Percentiles rank a stretch among this genome's conserved stretches.
phyloP scores from a whole-genome alignment of 225 moss, liverwort and hornwort species.

The Pseudoscleropodium purum region DNA sequence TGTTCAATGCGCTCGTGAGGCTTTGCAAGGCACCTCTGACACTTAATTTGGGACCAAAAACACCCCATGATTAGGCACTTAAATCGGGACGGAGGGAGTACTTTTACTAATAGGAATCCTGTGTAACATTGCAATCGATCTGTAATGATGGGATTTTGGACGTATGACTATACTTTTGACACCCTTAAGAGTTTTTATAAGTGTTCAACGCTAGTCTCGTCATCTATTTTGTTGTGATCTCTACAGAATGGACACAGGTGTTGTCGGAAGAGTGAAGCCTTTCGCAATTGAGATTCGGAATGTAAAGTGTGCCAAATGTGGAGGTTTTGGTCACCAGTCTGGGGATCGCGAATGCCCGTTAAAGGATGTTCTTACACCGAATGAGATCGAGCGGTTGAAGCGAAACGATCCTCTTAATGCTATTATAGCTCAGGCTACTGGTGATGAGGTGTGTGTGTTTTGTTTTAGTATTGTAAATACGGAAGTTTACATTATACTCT shows the following conservation, averaged over 20 bases:
- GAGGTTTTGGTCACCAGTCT: conserved; percentile 94
- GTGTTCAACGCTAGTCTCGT: background rate
- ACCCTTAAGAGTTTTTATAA: background rate
- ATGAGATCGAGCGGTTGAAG: conserved; percentile 78
- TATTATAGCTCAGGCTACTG: conserved; percentile 76
- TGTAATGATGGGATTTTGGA: background rate
- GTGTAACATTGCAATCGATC: background rate
- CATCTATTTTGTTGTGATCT: background rate
- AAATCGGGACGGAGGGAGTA: background rate
- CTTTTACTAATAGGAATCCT: background rate
- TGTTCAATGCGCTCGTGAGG: background rate
- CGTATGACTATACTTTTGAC: background rate
- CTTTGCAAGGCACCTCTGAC: background rate
- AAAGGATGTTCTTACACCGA: conserved; percentile 81
- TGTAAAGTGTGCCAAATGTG: conserved; percentile 94
- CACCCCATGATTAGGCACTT: background rate
- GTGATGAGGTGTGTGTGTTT: conserved; percentile 53
- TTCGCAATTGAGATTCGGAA: conserved; percentile 96
- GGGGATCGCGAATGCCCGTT: conserved; percentile 97
- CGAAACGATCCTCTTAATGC: conserved; percentile 89
- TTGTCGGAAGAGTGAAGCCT: conserved; percentile 83
- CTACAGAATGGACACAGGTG: conserved; percentile 87
- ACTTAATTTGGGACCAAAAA: background rate
- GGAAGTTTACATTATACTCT: background rate
- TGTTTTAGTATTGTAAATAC: background rate